Evolutionary conservation across 2,329 filamentous ascomycete genomes (phyloP).

Genomic region (Magnaporthiopsis incrustans): DNA sequence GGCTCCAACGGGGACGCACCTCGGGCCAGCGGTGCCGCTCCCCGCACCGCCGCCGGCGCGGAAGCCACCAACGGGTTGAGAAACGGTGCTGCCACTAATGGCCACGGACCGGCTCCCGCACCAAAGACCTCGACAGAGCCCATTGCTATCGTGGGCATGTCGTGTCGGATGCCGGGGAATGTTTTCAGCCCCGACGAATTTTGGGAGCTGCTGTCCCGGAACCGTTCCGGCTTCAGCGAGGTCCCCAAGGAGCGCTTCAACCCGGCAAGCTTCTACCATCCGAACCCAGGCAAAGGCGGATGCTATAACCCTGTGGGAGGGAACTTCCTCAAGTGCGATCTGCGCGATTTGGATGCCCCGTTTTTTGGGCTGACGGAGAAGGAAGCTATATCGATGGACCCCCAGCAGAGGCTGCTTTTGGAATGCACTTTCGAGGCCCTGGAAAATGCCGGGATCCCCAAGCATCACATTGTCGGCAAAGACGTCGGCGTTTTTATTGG

Average conservation of each 20-base stretch:
- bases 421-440: slow-evolving; percentile 46
- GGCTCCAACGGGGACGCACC: slow-evolving; percentile 7
- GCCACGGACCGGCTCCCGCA: slow-evolving; percentile 8
- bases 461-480: slow-evolving; percentile 34
- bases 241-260: slow-evolving; percentile 40
- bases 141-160: slow-evolving; percentile 40
- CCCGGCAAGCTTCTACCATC: slow-evolving; percentile 28
- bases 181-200: slow-evolving; percentile 33
- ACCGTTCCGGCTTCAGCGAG: slow-evolving; percentile 30
- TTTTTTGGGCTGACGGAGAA: slow-evolving; percentile 37
- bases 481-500: slow-evolving; percentile 44
- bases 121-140: slow-evolving; percentile 20
- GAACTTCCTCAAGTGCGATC: slow-evolving; percentile 37
- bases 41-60: slow-evolving; percentile 8
- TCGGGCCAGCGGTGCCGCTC: background rate
- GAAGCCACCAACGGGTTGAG: slow-evolving; percentile 4
- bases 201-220: slow-evolving; percentile 34
- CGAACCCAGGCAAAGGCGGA: slow-evolving; percentile 33
- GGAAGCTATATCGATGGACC: slow-evolving; percentile 31
- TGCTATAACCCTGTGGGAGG: slow-evolving; percentile 28
- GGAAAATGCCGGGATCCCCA: slow-evolving; percentile 42
- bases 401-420: slow-evolving; percentile 42
- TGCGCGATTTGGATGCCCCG: slow-evolving; percentile 39
- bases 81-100: background rate
- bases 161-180: slow-evolving; percentile 36